phyloP scores from a whole-genome alignment of 257 asterid species.

The Lavandula angustifolia region DNA sequence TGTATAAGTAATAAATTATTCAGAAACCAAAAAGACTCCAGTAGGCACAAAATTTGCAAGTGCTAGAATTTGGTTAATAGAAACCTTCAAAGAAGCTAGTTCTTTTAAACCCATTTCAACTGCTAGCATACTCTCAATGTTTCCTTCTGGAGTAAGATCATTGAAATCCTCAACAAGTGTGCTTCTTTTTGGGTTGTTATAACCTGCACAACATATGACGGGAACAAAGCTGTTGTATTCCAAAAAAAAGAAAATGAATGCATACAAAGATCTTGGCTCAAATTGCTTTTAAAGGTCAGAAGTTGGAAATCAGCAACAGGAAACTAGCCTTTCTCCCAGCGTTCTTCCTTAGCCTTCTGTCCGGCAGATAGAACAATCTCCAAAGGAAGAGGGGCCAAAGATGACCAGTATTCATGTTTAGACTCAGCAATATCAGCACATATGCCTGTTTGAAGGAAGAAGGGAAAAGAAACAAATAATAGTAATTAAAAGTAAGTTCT shows the following conservation, averaged over 20 bases:
- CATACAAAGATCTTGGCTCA: slow-evolving; percentile 3
- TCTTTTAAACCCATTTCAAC: slow-evolving; percentile 96
- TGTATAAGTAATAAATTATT: not conserved
- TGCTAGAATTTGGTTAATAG: slow-evolving; percentile 8
- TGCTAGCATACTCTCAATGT: slow-evolving; percentile 92
- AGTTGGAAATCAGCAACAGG: slow-evolving; percentile 28
- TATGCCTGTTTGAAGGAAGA: slow-evolving; percentile 51
- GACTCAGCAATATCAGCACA: slow-evolving; percentile 77
- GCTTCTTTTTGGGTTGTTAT: slow-evolving; percentile 52
- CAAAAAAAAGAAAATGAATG: slow-evolving; percentile 20
- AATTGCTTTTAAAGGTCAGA: slow-evolving; percentile 29
- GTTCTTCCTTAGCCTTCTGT: slow-evolving; percentile 92
- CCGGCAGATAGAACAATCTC: slow-evolving; percentile 95
- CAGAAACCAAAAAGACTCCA: slow-evolving; percentile 14
- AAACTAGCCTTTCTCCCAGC: slow-evolving; percentile 69
- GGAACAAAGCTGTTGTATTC: slow-evolving; percentile 11
- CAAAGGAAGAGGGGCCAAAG: slow-evolving; percentile 94
- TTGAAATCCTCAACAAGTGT: slow-evolving; percentile 70
- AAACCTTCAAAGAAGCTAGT: slow-evolving; percentile 87
- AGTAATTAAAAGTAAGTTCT: slow-evolving; percentile 15
- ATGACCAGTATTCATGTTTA: slow-evolving; percentile 93
- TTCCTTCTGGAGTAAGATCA: slow-evolving; percentile 94
- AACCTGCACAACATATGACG: slow-evolving; percentile 51
- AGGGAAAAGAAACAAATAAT: not conserved
- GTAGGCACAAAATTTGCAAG: slow-evolving; percentile 25